A percentile compares a stretch with the other conserved stretches of the same genome.
Evolutionary conservation across 768 basidiomycete genomes (phyloP).

Genomic region (Kwoniella europaea): DNA sequence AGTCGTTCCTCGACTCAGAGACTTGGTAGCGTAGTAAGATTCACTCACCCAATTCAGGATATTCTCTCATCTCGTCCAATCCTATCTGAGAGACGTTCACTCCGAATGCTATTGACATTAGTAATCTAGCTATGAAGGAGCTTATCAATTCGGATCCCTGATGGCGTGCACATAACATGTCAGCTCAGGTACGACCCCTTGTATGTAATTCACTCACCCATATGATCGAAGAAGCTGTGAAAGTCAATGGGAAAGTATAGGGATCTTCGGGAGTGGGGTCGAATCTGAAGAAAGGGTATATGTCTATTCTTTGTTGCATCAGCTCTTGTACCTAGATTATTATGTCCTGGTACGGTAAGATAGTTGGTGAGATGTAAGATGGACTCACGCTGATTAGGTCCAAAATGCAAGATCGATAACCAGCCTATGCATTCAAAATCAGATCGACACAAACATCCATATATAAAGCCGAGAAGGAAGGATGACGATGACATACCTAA

Average conservation of each 20-base stretch:
- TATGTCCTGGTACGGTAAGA: too few species aligned
- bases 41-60: constrained; percentile 55
- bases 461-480: too few species aligned
- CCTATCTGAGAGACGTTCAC: constrained; percentile 59
- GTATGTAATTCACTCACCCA: constrained; percentile 45
- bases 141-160: constrained; percentile 59
- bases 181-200: background rate
- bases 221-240: constrained; percentile 59
- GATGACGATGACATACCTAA: constrained; percentile 36
- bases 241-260: constrained; percentile 61
- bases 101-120: constrained; percentile 55
- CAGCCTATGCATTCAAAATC: constrained; percentile 50
- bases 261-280: constrained; percentile 57
- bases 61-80: constrained; percentile 59
- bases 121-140: constrained; percentile 56
- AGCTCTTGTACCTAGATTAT: too few species aligned
- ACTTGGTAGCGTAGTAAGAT: background rate
- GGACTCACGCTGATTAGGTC: constrained; percentile 57
- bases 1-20: background rate
- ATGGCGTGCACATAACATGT: background rate
- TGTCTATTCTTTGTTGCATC: constrained; percentile 25
- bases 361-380: background rate
- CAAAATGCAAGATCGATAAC: constrained; percentile 60
- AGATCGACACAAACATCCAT: constrained; percentile 2
- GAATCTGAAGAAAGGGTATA: constrained; percentile 62